These are phyloP conservation scores for Incumbomyces delicatus DNA, from an alignment of 2,329 filamentous ascomycete species.

Conservation along the genomic window DNA sequence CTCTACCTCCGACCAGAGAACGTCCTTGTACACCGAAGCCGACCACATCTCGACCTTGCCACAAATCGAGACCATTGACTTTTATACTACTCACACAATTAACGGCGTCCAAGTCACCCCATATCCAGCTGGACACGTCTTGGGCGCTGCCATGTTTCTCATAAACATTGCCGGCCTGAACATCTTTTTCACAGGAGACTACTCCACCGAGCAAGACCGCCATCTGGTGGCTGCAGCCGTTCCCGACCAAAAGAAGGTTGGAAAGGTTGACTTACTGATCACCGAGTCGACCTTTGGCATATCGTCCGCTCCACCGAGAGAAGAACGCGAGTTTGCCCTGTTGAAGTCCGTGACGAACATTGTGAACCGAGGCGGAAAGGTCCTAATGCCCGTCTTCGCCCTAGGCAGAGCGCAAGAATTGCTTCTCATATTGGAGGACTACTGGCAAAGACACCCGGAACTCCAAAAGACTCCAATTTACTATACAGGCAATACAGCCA, in stretches of 20 bases:
- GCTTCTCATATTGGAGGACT: conserved; percentile 89
- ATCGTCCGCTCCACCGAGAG: conserved; percentile 78
- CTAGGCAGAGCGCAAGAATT: conserved; percentile 89
- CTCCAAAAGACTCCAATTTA: conserved; percentile 90
- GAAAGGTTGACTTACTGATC: conserved; percentile 87
- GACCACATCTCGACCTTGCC: conserved; percentile 91
- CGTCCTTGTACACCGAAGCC: conserved; percentile 79
- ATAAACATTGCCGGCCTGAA: conserved; percentile 95
- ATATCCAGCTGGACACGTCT: conserved; percentile 93
- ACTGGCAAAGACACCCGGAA: conserved; percentile 83
- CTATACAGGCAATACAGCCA: conserved; percentile 87
- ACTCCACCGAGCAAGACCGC: conserved; percentile 88
- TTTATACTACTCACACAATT: conserved; percentile 94
- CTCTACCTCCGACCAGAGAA: conserved; percentile 52
- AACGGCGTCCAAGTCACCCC: conserved; percentile 94
- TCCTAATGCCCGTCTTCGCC: conserved; percentile 90
- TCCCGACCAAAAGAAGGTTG: conserved; percentile 56
- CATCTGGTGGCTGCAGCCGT: conserved; percentile 92
- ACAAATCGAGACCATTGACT: conserved; percentile 93
- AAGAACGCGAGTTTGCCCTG: conserved; percentile 83
- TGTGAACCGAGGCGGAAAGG: conserved; percentile 81
- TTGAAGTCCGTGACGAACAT: conserved; percentile 94
- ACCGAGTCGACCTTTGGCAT: conserved; percentile 97
- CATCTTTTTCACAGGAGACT: conserved; percentile 95
- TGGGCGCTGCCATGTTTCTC: conserved; percentile 95